Evolutionary conservation across 805 yeast genomes (phyloP), one percentile per base, ranked within the genome.

Genomic region (Ogataea minuta): DNA sequence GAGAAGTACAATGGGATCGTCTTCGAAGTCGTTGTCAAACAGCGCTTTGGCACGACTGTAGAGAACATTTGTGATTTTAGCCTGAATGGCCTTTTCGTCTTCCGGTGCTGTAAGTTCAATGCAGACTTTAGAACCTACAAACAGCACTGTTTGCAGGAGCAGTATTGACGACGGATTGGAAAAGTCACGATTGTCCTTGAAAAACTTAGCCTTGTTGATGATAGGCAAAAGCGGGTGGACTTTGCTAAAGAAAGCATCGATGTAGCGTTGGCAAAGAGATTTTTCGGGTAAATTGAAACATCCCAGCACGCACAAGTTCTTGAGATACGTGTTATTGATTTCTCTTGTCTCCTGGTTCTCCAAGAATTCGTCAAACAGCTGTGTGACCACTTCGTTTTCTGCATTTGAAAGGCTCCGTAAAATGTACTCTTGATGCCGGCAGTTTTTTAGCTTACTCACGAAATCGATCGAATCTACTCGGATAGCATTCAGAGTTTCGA

Each of bases 211-310:
- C 33, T 79, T 65, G 61, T 84, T 78, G 36, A 84, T 63, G 20
- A 83, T 72, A 8, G 93, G 91, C 57, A 81, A 70, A 14, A 72
- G 49, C 1, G 89, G 89, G 52, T 84, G 87, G 23, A 81, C 71
- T 45, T 72, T 72, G 28, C 68, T 72, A 50, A 84, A 84, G 59
- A 70, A 84, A 34, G 72, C 63, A 28, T 76, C 69, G 26, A 84
- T 68, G 41, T 82, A 63, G 46, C 77, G 83, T 45, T 74, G 75
- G 41, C 82, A 72, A 13, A 82, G 62, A 13, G 72, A 76, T 30
- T 68, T 60, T 7, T 76, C 72, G 2, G 91, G 91, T 24, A 84
- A 60, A 35, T 76, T 61, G 54, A 84, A 82, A 3, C 87, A 85
- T n/a, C 88, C 88, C 42, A 79, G 64, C 37, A 77, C 51, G 49